phyloP scores from a whole-genome alignment of 2,329 filamentous ascomycete genomes.

The Penicillium expansum region DNA sequence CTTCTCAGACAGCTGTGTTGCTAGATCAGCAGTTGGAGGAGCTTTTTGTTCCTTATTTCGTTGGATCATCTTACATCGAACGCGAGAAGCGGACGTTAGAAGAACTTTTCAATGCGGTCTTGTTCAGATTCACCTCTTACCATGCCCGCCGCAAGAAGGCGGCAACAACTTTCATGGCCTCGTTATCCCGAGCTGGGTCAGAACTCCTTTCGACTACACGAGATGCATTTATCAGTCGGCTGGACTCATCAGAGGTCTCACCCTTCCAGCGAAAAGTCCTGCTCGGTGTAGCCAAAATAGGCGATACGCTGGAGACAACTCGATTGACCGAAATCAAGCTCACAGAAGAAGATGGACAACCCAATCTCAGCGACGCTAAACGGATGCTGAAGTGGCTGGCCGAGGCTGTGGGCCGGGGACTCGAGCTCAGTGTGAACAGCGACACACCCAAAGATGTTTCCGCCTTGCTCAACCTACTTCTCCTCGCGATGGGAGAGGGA shows the following conservation, averaged over 20 bases:
- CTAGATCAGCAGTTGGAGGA: conserved; percentile 68
- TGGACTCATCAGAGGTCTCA: conserved; percentile 86
- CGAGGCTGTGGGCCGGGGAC: conserved; percentile 83
- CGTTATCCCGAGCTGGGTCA: conserved; percentile 82
- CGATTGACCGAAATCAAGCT: conserved; percentile 86
- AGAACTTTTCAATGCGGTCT: conserved; percentile 81
- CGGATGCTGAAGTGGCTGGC: conserved; percentile 97
- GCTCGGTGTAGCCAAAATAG: conserved; percentile 79
- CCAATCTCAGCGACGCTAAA: conserved; percentile 86
- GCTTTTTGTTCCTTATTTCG: conserved; percentile 64
- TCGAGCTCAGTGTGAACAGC: conserved; percentile 81
- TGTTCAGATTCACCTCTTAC: conserved; percentile 97
- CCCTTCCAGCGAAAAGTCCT: conserved; percentile 87
- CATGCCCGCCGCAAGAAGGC: conserved; percentile 78
- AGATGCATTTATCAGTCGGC: conserved; percentile 83
- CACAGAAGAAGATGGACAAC: conserved; percentile 79
- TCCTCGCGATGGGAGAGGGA: conserved; percentile 84
- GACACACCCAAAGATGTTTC: conserved; percentile 95
- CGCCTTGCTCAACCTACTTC: conserved; percentile 75
- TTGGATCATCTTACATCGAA: conserved; percentile 64
- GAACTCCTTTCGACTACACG: conserved; percentile 84
- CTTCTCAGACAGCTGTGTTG: conserved; percentile 72
- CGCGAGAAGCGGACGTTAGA: conserved; percentile 66
- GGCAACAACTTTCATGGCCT: conserved; percentile 87
- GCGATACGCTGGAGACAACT: conserved; percentile 61